phyloP scores from a whole-genome alignment of 164 flowering plant species.

The Vitis cinerea region DNA sequence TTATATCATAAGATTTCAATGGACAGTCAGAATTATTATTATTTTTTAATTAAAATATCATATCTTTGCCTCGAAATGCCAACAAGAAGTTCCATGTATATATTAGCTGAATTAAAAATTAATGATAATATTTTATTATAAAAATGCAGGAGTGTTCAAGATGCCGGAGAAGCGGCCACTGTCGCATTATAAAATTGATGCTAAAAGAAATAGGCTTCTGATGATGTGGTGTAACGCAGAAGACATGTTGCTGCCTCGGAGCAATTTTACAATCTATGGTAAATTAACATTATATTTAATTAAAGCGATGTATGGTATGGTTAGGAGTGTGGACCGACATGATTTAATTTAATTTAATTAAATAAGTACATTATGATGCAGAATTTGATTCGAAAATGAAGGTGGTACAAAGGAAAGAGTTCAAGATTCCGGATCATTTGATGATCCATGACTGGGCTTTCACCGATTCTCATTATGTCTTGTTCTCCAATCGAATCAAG shows the following conservation, averaged over 20 bases:
- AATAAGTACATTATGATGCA: constrained; percentile 22
- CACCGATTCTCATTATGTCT: constrained; percentile 77
- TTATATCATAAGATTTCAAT: too few relatives aligned
- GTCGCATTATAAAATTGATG: constrained; percentile 87
- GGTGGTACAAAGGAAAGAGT: constrained; percentile 57
- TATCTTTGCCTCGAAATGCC: too few relatives aligned
- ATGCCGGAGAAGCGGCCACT: constrained; percentile 82
- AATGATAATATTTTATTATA: too few relatives aligned
- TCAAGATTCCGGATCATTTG: constrained; percentile 68
- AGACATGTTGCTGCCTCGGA: constrained; percentile 85
- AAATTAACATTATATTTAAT: constrained; percentile 6
- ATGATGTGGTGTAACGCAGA: constrained; percentile 81
- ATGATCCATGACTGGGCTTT: constrained; percentile 99
- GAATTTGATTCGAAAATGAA: constrained; percentile 74
- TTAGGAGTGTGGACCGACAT: too few relatives aligned
- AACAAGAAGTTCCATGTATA: too few relatives aligned
- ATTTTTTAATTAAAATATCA: too few relatives aligned
- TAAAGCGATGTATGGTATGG: too few relatives aligned
- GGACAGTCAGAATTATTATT: too few relatives aligned
- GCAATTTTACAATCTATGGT: constrained; percentile 86
- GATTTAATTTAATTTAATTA: too few relatives aligned
- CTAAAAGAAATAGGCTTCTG: constrained; percentile 50
- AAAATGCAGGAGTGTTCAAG: constrained; percentile 67
- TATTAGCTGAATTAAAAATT: too few relatives aligned
- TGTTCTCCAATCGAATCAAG: constrained; percentile 84